Base-by-base conservation (phyloP, 1,284 basidiomycete species). In the Sphaerobolus stellatus region DNA sequence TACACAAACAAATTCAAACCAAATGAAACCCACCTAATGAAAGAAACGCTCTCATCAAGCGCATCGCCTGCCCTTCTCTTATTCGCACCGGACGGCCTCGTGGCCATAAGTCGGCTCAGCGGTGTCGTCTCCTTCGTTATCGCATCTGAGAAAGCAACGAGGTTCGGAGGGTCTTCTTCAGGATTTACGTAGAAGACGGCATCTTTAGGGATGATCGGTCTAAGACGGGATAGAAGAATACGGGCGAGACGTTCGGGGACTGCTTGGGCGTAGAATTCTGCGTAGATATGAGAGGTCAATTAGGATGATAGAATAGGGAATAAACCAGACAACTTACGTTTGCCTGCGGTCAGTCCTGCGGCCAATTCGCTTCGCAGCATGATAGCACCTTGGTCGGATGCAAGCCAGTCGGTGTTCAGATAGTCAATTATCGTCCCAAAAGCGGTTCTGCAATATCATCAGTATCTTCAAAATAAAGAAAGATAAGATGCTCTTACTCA, bases 211-310 rank as follows among this genome's bases (percentile, higher is more conserved):
- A 54, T 34, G 14, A 25, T 34, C 22, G 34, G 22, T 28, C 47
- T 24, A 24, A 54, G 13, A 31, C 43, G 33, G 28, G 22, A 29
- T 6, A 49, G 38, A 34, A 49, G 41, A 18, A 54, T 22, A 22
- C 49, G 38, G 24, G 53, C 53, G 4, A 54, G n/a, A 48, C 53
- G 53, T 48, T 40, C 45, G 28, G 47, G 53, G 3, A 54, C 29
- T 7, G 34, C 28, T 28, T 38, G 47, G 7, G 44, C 53, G n/a
- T 49, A 30, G n/a, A 54, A 49, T 18, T 54, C 53, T 54, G 40
- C 11, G 25, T 24, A 3, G 13, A 31, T 7, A 11, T 5, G 8
- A 40, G 20, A 50, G 6, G 13, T 22, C 8, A 36, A 33, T n/a
- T 18, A 54, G 30, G 40, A 24, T 11, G 25, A 25, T 14, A 25